These are phyloP conservation scores for Blastobotrys terrestris DNA, from an alignment of 805 yeast species.

Conservation along the genomic window DNA sequence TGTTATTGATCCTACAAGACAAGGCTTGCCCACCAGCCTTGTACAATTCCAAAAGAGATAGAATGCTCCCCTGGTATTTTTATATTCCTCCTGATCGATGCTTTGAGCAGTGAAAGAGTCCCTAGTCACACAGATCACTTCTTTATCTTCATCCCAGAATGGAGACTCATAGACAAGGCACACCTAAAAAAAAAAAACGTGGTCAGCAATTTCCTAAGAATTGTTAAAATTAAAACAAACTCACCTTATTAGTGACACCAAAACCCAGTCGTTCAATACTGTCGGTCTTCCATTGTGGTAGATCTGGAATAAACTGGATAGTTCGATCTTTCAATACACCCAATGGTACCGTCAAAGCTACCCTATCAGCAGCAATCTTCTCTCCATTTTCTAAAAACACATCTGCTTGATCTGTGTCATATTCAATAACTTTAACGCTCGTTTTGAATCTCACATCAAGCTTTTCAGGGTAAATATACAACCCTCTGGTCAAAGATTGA, in stretches of 20 bases:
- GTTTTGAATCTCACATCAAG: conserved; percentile 37
- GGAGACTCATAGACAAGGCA: conserved; percentile 32
- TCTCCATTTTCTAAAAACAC: conserved; percentile 36
- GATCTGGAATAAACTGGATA: conserved; percentile 36
- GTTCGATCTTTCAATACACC: conserved; percentile 36
- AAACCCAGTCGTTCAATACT: conserved; percentile 36
- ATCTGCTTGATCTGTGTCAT: conserved; percentile 29
- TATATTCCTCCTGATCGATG: conserved; percentile 18
- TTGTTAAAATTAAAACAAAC: conserved; percentile 1
- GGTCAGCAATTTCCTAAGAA: too few species aligned
- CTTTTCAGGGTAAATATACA: conserved; percentile 33
- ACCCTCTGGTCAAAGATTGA: conserved; percentile 32
- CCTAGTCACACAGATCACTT: conserved; percentile 25
- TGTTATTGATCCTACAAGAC: conserved; percentile 35
- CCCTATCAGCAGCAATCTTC: conserved; percentile 35
- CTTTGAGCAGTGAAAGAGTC: background rate
- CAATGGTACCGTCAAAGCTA: conserved; percentile 35
- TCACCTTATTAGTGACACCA: conserved; percentile 35
- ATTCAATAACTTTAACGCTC: conserved; percentile 33
- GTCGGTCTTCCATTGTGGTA: conserved; percentile 36
- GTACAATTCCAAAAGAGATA: conserved; percentile 36
- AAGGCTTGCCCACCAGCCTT: conserved; percentile 31
- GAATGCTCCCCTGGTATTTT: conserved; percentile 31
- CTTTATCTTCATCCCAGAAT: conserved; percentile 35
- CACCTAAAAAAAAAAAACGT: conserved; percentile 14